Evolutionary conservation across 140 eudicot species (phyloP).

Genomic region (Ambrosia hybrid): DNA sequence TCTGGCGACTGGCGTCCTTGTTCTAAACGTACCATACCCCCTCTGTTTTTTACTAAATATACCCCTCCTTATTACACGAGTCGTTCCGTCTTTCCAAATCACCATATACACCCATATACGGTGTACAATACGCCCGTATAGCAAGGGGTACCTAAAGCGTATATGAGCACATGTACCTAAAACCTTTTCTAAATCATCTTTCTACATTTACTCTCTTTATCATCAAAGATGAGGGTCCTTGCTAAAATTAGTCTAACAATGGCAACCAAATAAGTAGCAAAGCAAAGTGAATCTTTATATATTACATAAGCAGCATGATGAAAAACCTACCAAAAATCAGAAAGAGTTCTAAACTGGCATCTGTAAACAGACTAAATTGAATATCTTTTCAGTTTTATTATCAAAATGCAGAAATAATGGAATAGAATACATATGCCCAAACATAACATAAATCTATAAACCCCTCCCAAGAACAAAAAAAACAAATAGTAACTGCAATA

Average conservation of each 20-base stretch:
- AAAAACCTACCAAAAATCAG: conserved; percentile 20
- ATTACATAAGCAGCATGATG: background rate
- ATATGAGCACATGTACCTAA: no score
- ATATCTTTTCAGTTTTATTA: conserved; percentile 40
- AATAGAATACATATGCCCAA: conserved; percentile 57
- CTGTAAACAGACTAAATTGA: conserved; percentile 25
- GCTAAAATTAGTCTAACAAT: conserved; percentile 12
- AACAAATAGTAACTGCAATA: background rate
- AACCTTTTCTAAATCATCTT: no score
- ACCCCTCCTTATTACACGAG: no score
- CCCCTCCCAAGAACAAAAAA: conserved; percentile 17
- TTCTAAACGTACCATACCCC: no score
- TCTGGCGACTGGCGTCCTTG: no score
- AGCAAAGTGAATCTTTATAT: conserved; percentile 3
- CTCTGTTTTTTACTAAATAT: no score
- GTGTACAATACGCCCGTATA: no score
- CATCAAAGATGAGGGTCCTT: conserved; percentile 18
- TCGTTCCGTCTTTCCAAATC: no score
- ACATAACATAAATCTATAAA: conserved; percentile 20
- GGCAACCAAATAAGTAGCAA: conserved; percentile 5
- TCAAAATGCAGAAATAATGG: conserved; percentile 39
- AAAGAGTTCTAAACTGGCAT: background rate
- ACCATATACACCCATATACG: no score
- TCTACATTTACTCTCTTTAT: conserved; percentile 8
- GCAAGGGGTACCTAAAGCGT: no score